Evolutionary conservation across 2,329 filamentous ascomycete genomes (phyloP), one percentile per base, ranked within the genome.

Genomic region (Aciculosporium take): DNA sequence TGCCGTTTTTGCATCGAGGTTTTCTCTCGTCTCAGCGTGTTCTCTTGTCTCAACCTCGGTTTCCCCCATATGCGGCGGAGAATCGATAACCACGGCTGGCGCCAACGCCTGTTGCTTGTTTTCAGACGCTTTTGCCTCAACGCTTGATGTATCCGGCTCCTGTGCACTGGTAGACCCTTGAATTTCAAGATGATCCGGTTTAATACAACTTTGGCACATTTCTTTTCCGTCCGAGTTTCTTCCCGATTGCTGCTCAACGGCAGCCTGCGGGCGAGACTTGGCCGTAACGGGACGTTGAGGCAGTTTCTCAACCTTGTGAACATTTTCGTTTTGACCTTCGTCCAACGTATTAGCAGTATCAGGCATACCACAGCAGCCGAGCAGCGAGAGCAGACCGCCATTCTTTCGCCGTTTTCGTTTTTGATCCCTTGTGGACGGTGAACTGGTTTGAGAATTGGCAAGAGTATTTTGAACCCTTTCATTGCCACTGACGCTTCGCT

Each of bases 1-100:
- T 28, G 69, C 68, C 75, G 85, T 84, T 42, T 78, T 69, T 41
- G 80, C 67, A 57, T 85, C 79, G 21, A 74, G 70, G 49, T 79
- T 74, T 4, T 72, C 58, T 46, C 67, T 44, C 21, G 51, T 60
- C 48, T 64, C 66, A 37, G 53, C 56, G n/a, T 48, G 47, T 24
- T 52, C 51, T 41, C 46, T 44, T 21, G 51, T 34, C 37, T 55
- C 52, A 23, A 54, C 49, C 36, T 53, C 50, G 7, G 51, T 41
- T 2, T 45, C 37, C 10, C 51, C 45, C 21, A 51, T 37, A 44
- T 51, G 57, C 52, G 58, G 73, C 52, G 41, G 25, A 23, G 56
- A 68, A 52, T 62, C 74, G 61, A 58, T 65, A 41, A 54, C 57
- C 25, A 63, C 57, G 10, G 57, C 54, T n/a, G 61, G 58, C 8